Evolutionary conservation across 2,329 filamentous ascomycete species (phyloP), one percentile per base, ranked within the genome.

Genomic region (Colletotrichum acutatum): DNA sequence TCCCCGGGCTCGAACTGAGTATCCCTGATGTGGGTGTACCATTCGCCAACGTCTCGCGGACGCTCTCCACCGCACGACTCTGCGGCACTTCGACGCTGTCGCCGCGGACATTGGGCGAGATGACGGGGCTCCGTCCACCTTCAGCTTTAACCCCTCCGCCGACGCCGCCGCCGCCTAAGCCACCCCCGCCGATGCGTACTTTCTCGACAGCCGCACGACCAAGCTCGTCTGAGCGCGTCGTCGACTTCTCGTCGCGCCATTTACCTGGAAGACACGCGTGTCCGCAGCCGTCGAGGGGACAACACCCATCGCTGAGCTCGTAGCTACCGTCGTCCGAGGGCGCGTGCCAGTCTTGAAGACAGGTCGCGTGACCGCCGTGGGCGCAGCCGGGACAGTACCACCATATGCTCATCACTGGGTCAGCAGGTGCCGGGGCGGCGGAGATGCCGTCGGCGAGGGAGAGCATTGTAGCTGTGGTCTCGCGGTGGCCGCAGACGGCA

Each of bases 381-480:
- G 86, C 86, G 76, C 90, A 92, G 14, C 87, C 88, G 1, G 88
- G 87, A 71, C 90, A 92, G 76, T 89, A 90, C 89, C 89, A 92
- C 90, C 90, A 92, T 2, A 86, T 86, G 0, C 83, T 81, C 32
- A 87, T 75, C 5, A 82, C 77, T 1, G 79, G 76, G 5, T 79
- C 78, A 4, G 78, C 75, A 1, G 68, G 61, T 5, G 19, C 19
- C 6, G 30, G 46, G 26, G 65, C 2, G 16, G n/a, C n/a, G 14
- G 8, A 28, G 22, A 71, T 14, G 22, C 62, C 72, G 2, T 74
- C 74, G 9, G 61, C n/a, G 49, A 74, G 19, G 24, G 68, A 46
- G 1, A 82, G 81, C 1, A 83, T 76, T 32, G 83, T 79, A 1
- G 84, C 82, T 0, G 86, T 83, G 0, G 82, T 80, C 49, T 89